Conservation (phyloP, 2,329 filamentous ascomycete species). For the Fusarium annulatum region DNA sequence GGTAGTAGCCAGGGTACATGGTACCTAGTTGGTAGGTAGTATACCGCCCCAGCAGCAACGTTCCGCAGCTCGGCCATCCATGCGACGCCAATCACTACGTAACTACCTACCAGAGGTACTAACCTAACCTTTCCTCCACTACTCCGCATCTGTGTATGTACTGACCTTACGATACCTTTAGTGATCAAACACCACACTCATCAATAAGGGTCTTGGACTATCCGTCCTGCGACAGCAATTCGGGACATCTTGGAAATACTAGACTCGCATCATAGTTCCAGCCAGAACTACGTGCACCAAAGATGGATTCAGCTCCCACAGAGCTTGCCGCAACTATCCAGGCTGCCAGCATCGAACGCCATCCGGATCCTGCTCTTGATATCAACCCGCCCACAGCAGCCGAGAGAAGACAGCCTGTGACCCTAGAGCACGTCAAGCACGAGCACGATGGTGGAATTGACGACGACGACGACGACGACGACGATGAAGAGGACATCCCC, state of each 20-base stretch:
- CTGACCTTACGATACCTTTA: neutral
- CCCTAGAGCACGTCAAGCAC: slow-evolving; percentile 37
- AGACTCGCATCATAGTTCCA: neutral
- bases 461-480: slow-evolving; percentile 39
- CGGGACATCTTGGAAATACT: neutral
- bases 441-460: slow-evolving; percentile 51
- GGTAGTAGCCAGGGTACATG: no score
- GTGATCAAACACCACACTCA: neutral
- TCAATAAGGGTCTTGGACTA: neutral
- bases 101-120: neutral
- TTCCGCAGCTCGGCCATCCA: slow-evolving; percentile 16
- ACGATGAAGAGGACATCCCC: slow-evolving; percentile 71
- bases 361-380: slow-evolving; percentile 79
- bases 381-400: slow-evolving; percentile 82
- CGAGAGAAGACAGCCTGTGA: slow-evolving; percentile 60
- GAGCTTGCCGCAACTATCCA: slow-evolving; percentile 85
- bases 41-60: slow-evolving; percentile 48
- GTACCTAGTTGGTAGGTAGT: neutral
- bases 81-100: slow-evolving; percentile 35
- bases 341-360: slow-evolving; percentile 78
- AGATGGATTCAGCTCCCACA: slow-evolving; percentile 67
- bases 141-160: neutral
- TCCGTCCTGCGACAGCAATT: neutral
- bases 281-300: neutral
- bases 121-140: neutral